Percentiles rank a stretch among this genome's conserved stretches.
Evolutionary conservation across 2,329 filamentous ascomycete species (phyloP).

Genomic region (Calonectria ilicicola): DNA sequence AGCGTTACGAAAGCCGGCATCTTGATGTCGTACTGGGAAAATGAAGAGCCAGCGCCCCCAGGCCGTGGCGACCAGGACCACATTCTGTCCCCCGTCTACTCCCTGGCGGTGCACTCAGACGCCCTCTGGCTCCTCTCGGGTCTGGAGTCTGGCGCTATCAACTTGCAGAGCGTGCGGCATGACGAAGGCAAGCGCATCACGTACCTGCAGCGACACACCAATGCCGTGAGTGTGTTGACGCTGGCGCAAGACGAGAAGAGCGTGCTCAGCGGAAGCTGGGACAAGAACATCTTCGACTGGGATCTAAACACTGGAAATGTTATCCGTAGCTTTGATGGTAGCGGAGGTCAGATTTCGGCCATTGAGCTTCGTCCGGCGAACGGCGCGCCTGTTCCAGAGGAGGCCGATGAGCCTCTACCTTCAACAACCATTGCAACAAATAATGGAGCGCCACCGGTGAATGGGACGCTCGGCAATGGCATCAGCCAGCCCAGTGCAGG

Average conservation of each 20-base stretch:
- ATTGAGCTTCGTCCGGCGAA: constrained; percentile 87
- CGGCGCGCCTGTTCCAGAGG: constrained; percentile 79
- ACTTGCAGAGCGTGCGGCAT: constrained; percentile 91
- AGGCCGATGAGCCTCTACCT: constrained; percentile 68
- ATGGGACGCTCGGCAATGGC: constrained; percentile 56
- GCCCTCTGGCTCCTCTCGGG: constrained; percentile 93
- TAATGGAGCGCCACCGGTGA: constrained; percentile 71
- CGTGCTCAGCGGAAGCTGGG: constrained; percentile 94
- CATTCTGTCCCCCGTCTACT: constrained; percentile 90
- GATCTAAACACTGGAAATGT: constrained; percentile 88
- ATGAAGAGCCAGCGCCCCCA: constrained; percentile 77
- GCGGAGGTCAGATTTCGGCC: constrained; percentile 85
- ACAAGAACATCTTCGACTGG: constrained; percentile 95
- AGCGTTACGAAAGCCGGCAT: constrained; percentile 96
- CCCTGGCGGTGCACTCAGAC: constrained; percentile 88
- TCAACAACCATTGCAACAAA: constrained; percentile 84
- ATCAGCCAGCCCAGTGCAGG: constrained; percentile 31
- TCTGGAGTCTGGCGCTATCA: constrained; percentile 90
- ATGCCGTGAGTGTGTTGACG: constrained; percentile 89
- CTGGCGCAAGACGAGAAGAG: constrained; percentile 87
- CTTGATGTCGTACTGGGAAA: constrained; percentile 98
- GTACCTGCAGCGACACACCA: constrained; percentile 84
- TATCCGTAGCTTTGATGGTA: constrained; percentile 81
- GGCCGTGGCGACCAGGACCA: constrained; percentile 67
- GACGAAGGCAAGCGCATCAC: constrained; percentile 93